Evolutionary conservation across 2,329 filamentous ascomycete species (phyloP).

Genomic region (Neofusicoccum parvum): DNA sequence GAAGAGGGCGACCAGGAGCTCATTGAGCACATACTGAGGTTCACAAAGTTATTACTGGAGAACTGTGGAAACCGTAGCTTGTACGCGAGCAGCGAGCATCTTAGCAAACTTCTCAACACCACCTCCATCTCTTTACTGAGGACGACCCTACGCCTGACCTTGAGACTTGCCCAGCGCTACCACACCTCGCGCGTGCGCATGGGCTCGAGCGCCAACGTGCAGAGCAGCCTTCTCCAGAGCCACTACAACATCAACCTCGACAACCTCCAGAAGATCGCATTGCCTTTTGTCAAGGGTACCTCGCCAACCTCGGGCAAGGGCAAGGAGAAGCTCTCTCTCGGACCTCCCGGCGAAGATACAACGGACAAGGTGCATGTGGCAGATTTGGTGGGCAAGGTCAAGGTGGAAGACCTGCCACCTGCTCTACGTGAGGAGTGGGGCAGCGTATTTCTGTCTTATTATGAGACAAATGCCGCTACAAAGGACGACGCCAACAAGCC

Average conservation of each 20-base stretch:
- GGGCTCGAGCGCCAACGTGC: constrained; percentile 61
- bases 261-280: constrained; percentile 78
- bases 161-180: constrained; percentile 89
- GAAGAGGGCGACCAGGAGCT: constrained; percentile 79
- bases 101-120: constrained; percentile 87
- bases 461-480: constrained; percentile 50
- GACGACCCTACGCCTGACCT: constrained; percentile 75
- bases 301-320: constrained; percentile 61
- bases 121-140: constrained; percentile 79
- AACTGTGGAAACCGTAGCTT: constrained; percentile 97
- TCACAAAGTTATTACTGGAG: constrained; percentile 85
- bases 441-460: constrained; percentile 79
- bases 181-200: constrained; percentile 83
- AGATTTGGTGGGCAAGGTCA: constrained; percentile 76
- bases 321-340: constrained; percentile 68
- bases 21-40: constrained; percentile 77
- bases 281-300: constrained; percentile 75
- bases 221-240: constrained; percentile 73
- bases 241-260: constrained; percentile 78
- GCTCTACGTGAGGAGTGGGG: constrained; percentile 75
- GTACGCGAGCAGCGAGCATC: constrained; percentile 87
- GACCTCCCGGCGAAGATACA: constrained; percentile 33
- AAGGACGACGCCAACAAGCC: constrained; percentile 28
- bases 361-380: constrained; percentile 48
- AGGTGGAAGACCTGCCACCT: constrained; percentile 49